These are phyloP conservation scores for Colletotrichum phormii DNA, from an alignment of 2,329 filamentous ascomycete species.

Conservation along the genomic window DNA sequence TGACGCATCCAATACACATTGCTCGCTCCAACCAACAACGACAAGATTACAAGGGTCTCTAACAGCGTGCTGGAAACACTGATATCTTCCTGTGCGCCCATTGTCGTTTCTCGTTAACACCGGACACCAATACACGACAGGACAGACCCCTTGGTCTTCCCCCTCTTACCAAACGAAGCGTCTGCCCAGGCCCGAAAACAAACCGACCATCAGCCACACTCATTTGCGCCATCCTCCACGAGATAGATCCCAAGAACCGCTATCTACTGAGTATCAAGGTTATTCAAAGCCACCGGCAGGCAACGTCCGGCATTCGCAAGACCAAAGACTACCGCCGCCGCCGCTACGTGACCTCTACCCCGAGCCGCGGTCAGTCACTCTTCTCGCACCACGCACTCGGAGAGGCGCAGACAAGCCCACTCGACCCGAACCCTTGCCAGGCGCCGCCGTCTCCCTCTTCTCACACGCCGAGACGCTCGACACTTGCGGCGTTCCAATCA, in stretches of 20 bases:
- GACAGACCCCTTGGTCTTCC: neutral
- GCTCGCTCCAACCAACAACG: neutral
- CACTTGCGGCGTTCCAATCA: neutral
- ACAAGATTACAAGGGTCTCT: neutral
- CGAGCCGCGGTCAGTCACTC: neutral
- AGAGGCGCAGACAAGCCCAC: constrained; percentile 18
- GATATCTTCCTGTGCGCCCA: neutral
- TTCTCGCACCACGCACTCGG: neutral
- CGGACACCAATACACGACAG: too few relatives aligned
- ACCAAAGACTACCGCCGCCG: neutral
- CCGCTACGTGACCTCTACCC: neutral
- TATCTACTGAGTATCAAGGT: neutral
- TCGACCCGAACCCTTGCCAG: constrained; percentile 10
- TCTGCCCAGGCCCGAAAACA: neutral
- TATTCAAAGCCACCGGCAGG: neutral
- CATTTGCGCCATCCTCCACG: neutral
- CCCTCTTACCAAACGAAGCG: neutral
- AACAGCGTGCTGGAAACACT: neutral
- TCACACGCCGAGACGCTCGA: neutral
- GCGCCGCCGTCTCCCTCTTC: neutral
- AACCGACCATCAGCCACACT: neutral
- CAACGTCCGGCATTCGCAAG: neutral
- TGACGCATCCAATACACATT: neutral
- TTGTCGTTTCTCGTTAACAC: neutral
- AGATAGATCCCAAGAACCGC: neutral